A percentile compares a stretch with the other conserved stretches of the same genome.
These are phyloP conservation scores for Pelargonium australe DNA, from an alignment of 441 rosid species.

Conservation along the genomic window DNA sequence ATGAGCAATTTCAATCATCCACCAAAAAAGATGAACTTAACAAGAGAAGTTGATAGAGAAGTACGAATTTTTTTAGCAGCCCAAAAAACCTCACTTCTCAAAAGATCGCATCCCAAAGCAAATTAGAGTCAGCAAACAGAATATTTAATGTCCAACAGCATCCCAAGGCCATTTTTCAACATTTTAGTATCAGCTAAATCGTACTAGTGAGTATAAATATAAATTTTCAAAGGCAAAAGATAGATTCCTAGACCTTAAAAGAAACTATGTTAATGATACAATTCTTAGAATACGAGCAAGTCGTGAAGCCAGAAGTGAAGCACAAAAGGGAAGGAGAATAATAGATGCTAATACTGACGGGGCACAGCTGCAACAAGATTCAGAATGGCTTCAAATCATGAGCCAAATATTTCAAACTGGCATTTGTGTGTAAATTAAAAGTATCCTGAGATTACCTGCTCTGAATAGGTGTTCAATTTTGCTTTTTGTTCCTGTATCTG, in stretches of 20 bases:
- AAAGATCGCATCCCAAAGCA: background rate
- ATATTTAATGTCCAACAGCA: background rate
- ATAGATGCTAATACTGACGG: background rate
- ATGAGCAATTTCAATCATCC: too few relatives aligned
- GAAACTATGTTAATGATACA: background rate
- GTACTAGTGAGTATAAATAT: background rate
- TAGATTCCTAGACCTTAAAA: background rate
- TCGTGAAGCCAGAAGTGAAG: background rate
- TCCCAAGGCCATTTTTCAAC: background rate
- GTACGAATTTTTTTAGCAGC: background rate
- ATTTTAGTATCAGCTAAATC: too few relatives aligned
- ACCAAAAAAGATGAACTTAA: too few relatives aligned
- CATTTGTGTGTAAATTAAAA: background rate
- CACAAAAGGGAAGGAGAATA: background rate
- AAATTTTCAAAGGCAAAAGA: background rate
- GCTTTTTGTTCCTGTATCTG: slow-evolving; percentile 34
- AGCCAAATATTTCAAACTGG: background rate
- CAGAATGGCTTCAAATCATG: background rate
- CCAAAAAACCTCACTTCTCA: background rate
- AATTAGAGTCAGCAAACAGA: background rate
- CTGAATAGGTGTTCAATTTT: slow-evolving; percentile 35
- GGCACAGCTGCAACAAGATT: background rate
- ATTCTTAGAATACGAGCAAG: background rate
- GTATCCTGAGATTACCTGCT: slow-evolving; percentile 43
- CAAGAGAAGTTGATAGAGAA: too few relatives aligned